Base-by-base conservation (phyloP, 306 rosid species). In the Acacia confusa region DNA sequence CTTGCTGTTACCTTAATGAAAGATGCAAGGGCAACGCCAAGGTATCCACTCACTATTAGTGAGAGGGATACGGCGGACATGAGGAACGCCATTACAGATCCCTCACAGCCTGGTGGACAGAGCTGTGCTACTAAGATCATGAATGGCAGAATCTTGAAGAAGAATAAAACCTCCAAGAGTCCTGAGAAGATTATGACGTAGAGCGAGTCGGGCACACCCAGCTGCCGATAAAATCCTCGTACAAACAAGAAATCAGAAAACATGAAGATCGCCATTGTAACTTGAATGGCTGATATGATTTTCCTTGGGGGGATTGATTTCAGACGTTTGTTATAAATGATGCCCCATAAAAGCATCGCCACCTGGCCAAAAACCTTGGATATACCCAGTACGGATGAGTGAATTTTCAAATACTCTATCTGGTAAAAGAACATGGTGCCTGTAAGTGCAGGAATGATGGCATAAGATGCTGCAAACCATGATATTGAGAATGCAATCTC, bases 361-460 rank as follows among this genome's bases (percentile, higher is more conserved):
- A 83, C 97, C 70, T 95, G 99, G 66, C 99, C 98, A 76, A 91
- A 81, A 75, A 95, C 97, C 85, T 95, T 95, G 32, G 99, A 93
- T 63, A 93, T 75, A 17, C 99, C 99, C 78, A 93, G 63, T 9
- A 88, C 80, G 2, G 96, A 88, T 6, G 98, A 88, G 69, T 89
- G 85, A 19, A 95, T 92, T 77, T 90, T 89, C 80, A 95, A 79
- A 84, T 84, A 38, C 19, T 92, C 84, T 13, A 96, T 93, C 76
- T 95, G 99, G 81, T 95, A 95, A 84, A 95, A 93, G 92, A 95
- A 95, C 99, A 95, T 89, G 69, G 98, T 92, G 78, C 99, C 94
- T 13, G 97, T 92, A 22, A 95, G 86, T 34, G 90, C 88, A 25
- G 98, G 99, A 81, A 90, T 90, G 60, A 88, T 79, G 50, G 98